phyloP scores from a whole-genome alignment of 768 basidiomycete species.

The Boletus huronensis region DNA sequence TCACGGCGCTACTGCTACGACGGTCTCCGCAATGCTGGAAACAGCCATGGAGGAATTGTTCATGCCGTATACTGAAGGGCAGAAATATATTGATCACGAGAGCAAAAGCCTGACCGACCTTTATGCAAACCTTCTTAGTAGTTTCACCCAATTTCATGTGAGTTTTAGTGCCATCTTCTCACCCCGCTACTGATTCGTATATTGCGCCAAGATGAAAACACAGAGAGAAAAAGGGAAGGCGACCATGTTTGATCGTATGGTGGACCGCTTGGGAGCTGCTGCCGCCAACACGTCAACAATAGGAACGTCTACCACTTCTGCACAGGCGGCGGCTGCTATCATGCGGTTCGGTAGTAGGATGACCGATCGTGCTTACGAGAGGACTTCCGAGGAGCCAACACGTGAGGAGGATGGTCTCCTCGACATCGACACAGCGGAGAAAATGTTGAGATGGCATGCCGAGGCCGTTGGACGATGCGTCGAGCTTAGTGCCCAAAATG shows the following conservation, averaged over 20 bases:
- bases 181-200: slow-evolving; percentile 2
- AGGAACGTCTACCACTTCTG: slow-evolving; percentile 63
- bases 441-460: slow-evolving; percentile 96
- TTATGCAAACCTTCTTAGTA: slow-evolving; percentile 65
- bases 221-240: slow-evolving; percentile 60
- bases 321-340: slow-evolving; percentile 83
- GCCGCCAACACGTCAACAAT: slow-evolving; percentile 60
- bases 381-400: slow-evolving; percentile 61
- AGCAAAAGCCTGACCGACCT: slow-evolving; percentile 76
- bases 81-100: slow-evolving; percentile 89
- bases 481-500: slow-evolving; percentile 76
- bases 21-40: slow-evolving; percentile 84
- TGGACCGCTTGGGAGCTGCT: slow-evolving; percentile 76
- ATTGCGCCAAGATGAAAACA: slow-evolving; percentile 45
- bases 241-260: slow-evolving; percentile 87
- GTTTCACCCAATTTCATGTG: slow-evolving; percentile 90
- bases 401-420: slow-evolving; percentile 82
- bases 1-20: slow-evolving; percentile 41
- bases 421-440: slow-evolving; percentile 74
- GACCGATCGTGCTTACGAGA: slow-evolving; percentile 47
- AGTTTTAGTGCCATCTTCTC: slow-evolving; percentile 6
- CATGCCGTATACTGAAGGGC: slow-evolving; percentile 88
- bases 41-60: slow-evolving; percentile 95
- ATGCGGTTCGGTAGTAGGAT: slow-evolving; percentile 88
- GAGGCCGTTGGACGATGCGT: slow-evolving; percentile 94